Conservation (phyloP, 139 green algal genomes). For the Closterium sp. region DNA sequence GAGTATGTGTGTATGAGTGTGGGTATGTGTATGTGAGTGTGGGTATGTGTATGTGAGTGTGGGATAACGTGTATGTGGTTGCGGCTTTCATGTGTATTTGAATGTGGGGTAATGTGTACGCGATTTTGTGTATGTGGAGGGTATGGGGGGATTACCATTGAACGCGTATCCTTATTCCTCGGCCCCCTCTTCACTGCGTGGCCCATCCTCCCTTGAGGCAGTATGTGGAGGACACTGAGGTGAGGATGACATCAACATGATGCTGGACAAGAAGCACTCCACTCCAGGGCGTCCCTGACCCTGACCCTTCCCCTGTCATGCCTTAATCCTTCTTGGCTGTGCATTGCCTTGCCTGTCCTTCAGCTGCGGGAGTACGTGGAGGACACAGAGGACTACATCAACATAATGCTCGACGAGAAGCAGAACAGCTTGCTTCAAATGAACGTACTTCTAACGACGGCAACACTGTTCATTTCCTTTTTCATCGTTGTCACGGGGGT, state of each 20-base stretch:
- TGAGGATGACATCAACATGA: slow-evolving; percentile 95
- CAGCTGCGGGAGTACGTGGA: slow-evolving; percentile 90
- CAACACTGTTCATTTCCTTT: slow-evolving; percentile 72
- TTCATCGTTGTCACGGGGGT: slow-evolving; percentile 65
- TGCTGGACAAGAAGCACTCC: too few species aligned
- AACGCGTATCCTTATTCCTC: neutral
- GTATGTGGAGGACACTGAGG: slow-evolving; percentile 95
- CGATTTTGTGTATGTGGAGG: too few species aligned
- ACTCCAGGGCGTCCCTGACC: too few species aligned
- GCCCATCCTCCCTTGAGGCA: too few species aligned
- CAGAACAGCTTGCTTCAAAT: slow-evolving; percentile 63
- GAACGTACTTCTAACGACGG: slow-evolving; percentile 80
- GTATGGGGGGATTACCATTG: too few species aligned
- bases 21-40: too few species aligned
- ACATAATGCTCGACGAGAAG: slow-evolving; percentile 90
- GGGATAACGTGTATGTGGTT: neutral
- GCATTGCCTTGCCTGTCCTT: too few species aligned
- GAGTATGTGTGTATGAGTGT: too few species aligned
- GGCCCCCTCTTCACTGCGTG: too few species aligned
- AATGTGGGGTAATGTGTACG: too few species aligned
- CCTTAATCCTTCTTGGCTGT: too few species aligned
- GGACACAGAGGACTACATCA: slow-evolving; percentile 95
- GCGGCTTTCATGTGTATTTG: neutral
- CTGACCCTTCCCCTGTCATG: too few species aligned
- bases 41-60: neutral